Conservation (phyloP, 805 yeast species). For the Myxozyma melibiosi region DNA sequence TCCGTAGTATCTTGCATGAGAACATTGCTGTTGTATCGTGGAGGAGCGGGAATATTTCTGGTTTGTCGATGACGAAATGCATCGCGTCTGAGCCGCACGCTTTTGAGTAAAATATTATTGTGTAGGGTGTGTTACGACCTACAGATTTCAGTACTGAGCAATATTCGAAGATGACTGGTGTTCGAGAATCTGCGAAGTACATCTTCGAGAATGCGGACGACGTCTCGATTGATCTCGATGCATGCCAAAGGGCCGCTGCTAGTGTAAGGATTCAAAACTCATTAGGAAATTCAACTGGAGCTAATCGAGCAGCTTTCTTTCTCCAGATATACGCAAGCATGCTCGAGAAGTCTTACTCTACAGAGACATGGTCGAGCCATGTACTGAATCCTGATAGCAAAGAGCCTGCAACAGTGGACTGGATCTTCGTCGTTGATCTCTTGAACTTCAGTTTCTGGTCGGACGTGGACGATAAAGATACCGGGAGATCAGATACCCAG, state of each 20-base stretch:
- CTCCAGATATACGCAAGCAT: conserved; percentile 37
- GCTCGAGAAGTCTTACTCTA: conserved; percentile 39
- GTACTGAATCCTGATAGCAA: conserved; percentile 41
- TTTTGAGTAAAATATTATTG: too few species aligned
- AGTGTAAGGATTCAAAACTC: conserved; percentile 15
- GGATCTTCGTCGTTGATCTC: conserved; percentile 49
- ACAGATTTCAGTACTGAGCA: too few species aligned
- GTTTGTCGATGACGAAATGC: too few species aligned
- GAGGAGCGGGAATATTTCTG: too few species aligned
- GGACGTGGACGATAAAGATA: conserved; percentile 40
- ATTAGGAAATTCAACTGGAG: background rate
- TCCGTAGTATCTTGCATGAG: too few species aligned
- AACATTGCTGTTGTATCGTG: too few species aligned
- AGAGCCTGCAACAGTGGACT: conserved; percentile 37
- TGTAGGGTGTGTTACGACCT: too few species aligned
- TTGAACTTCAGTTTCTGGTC: conserved; percentile 52
- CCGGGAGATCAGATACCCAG: conserved; percentile 39
- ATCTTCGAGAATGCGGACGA: conserved; percentile 38
- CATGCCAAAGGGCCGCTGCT: conserved; percentile 42
- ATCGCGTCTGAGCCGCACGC: too few species aligned
- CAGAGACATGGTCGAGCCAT: conserved; percentile 45
- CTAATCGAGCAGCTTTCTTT: background rate
- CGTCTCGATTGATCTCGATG: conserved; percentile 39
- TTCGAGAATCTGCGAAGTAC: conserved; percentile 38
- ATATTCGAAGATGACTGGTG: too few species aligned